These are phyloP conservation scores for Pyricularia grisea DNA, from an alignment of 2,329 filamentous ascomycete genomes.

Conservation along the genomic window DNA sequence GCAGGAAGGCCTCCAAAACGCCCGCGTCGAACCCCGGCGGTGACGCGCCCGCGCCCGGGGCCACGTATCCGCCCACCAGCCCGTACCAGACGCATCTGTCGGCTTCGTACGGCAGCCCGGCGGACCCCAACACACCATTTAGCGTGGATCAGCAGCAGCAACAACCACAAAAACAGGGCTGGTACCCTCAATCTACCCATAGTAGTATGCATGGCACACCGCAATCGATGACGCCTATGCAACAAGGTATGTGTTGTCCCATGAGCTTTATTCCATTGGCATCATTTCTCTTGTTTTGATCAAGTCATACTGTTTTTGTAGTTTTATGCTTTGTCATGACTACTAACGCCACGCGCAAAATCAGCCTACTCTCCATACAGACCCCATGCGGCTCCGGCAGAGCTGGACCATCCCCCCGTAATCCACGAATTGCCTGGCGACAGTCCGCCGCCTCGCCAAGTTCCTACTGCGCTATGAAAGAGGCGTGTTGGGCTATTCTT, in stretches of 20 bases:
- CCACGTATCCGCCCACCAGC: not conserved
- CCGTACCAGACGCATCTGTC: not conserved
- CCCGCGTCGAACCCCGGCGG: not conserved
- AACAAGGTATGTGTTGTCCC: not conserved
- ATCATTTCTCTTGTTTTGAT: not conserved
- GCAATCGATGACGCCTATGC: not conserved
- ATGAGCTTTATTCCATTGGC: not conserved
- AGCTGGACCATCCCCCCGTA: not conserved
- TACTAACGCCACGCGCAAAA: not conserved
- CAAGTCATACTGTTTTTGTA: not conserved
- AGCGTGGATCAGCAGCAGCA: not conserved
- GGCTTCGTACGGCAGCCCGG: not conserved
- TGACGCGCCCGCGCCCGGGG: not conserved
- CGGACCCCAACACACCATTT: not conserved
- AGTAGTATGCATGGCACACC: not conserved
- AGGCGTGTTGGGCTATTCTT: no score
- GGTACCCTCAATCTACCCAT: not conserved
- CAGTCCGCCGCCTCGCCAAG: not conserved
- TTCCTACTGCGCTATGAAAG: not conserved
- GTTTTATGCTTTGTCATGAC: not conserved
- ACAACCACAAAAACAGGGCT: not conserved
- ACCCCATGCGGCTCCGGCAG: not conserved
- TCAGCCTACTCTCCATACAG: not conserved
- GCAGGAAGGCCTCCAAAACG: not conserved
- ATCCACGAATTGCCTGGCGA: not conserved